Evolutionary conservation across 1,284 basidiomycete species (phyloP).

Genomic region (Sanghuangporus sanghuang): DNA sequence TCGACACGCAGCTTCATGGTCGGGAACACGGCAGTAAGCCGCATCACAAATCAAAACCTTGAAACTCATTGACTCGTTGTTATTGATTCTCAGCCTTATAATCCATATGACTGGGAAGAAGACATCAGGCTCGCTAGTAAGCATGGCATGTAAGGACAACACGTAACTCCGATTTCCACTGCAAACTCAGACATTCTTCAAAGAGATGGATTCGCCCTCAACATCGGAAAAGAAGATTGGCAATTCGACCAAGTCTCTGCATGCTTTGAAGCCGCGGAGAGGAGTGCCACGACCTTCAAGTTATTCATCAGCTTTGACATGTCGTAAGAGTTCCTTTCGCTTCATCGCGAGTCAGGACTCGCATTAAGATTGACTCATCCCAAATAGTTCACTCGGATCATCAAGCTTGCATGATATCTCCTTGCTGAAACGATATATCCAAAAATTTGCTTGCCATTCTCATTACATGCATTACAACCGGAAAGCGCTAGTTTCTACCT

Average conservation of each 20-base stretch:
- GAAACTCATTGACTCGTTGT: background rate
- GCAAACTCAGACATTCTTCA: background rate
- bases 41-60: background rate
- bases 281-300: constrained; percentile 63
- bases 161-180: background rate
- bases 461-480: constrained; percentile 39
- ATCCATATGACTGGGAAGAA: constrained; percentile 45
- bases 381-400: constrained; percentile 44
- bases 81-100: constrained; percentile 42
- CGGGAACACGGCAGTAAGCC: constrained; percentile 46
- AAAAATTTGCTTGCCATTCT: constrained; percentile 54
- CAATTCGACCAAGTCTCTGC: constrained; percentile 52
- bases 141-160: constrained; percentile 37
- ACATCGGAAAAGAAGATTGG: constrained; percentile 65
- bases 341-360: constrained; percentile 21
- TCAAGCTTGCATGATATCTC: constrained; percentile 44
- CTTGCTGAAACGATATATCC: constrained; percentile 53
- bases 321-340: constrained; percentile 36
- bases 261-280: constrained; percentile 26
- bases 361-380: background rate
- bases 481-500: constrained; percentile 69
- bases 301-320: constrained; percentile 80
- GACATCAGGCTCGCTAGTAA: constrained; percentile 55
- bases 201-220: constrained; percentile 59
- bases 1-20: constrained; percentile 38